Conservation (phyloP, 2,329 filamentous ascomycete genomes). For the Botryosphaeria dothidea region DNA sequence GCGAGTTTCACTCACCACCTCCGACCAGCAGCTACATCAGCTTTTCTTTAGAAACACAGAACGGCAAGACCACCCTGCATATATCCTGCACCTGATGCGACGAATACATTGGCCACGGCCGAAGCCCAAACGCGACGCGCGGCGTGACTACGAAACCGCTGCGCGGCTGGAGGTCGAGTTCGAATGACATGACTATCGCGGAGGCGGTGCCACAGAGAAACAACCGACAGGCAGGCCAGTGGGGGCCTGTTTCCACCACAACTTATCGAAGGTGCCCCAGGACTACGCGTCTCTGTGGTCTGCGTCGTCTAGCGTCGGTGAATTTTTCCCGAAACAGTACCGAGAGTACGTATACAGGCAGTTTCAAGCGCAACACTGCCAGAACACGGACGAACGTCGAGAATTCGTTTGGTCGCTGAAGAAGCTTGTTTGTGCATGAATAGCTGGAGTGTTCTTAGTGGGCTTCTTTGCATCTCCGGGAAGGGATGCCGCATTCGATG, state of each 20-base stretch:
- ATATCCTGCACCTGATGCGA: not conserved
- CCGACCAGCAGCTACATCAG: not conserved
- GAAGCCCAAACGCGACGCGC: not conserved
- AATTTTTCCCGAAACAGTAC: slow-evolving; percentile 1
- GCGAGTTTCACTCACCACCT: not conserved
- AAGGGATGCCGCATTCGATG: too few relatives aligned
- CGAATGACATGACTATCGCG: not conserved
- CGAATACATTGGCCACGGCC: not conserved
- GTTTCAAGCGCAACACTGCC: not conserved
- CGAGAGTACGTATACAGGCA: slow-evolving; percentile 1
- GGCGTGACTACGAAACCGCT: not conserved
- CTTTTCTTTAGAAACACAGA: not conserved
- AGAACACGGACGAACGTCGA: too few relatives aligned
- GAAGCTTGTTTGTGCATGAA: too few relatives aligned
- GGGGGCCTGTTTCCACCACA: not conserved
- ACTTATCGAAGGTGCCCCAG: not conserved
- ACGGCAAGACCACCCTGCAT: not conserved
- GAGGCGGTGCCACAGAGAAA: not conserved
- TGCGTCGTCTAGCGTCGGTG: slow-evolving; percentile 10
- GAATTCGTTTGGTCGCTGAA: not conserved
- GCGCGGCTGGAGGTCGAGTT: not conserved
- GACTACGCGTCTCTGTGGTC: slow-evolving; percentile 9
- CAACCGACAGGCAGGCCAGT: not conserved
- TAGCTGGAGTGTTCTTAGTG: too few relatives aligned
- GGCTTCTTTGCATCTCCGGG: too few relatives aligned